A percentile compares a stretch with the other conserved stretches of the same genome.
Conservation (phyloP, 345 rosid species). For the Tarenaya hassleriana region DNA sequence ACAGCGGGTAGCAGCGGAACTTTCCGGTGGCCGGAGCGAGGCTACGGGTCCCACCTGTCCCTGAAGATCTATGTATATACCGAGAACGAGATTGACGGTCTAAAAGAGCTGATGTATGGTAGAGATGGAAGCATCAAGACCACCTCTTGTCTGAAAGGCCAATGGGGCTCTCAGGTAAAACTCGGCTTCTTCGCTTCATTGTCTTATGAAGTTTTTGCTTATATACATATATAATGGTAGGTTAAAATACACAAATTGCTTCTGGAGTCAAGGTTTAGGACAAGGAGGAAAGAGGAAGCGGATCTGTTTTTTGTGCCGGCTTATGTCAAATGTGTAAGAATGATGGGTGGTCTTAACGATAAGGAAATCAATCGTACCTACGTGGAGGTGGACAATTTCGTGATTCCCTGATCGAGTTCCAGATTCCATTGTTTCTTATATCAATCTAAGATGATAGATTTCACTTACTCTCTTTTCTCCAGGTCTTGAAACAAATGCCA, state of each 20-base stretch:
- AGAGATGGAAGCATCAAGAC: slow-evolving; percentile 52
- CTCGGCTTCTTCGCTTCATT: slow-evolving; percentile 2
- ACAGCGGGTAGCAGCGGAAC: slow-evolving; percentile 24
- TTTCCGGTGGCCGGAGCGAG: slow-evolving; percentile 52
- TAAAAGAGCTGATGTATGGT: slow-evolving; percentile 63
- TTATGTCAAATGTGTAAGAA: slow-evolving; percentile 79
- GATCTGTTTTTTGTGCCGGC: slow-evolving; percentile 95
- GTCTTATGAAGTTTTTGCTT: slow-evolving; percentile 5
- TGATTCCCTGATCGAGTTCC: slow-evolving; percentile 1
- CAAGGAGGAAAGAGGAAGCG: slow-evolving; percentile 70
- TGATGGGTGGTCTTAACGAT: slow-evolving; percentile 91
- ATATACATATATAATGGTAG: slow-evolving; percentile 31
- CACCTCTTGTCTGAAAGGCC: slow-evolving; percentile 70
- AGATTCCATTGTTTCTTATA: neutral
- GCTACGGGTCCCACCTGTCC: slow-evolving; percentile 55
- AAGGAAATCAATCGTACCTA: slow-evolving; percentile 81
- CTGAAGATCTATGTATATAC: slow-evolving; percentile 84
- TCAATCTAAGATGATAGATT: neutral
- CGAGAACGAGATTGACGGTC: slow-evolving; percentile 76
- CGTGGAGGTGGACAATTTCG: slow-evolving; percentile 49
- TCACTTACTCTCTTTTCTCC: slow-evolving; percentile 1
- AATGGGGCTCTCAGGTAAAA: slow-evolving; percentile 94
- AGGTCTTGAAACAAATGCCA: slow-evolving; percentile 93
- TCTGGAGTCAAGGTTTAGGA: slow-evolving; percentile 58
- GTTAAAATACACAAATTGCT: slow-evolving; percentile 78